phyloP scores from a whole-genome alignment of 2,329 filamentous ascomycete species.

The Neurospora sp. region DNA sequence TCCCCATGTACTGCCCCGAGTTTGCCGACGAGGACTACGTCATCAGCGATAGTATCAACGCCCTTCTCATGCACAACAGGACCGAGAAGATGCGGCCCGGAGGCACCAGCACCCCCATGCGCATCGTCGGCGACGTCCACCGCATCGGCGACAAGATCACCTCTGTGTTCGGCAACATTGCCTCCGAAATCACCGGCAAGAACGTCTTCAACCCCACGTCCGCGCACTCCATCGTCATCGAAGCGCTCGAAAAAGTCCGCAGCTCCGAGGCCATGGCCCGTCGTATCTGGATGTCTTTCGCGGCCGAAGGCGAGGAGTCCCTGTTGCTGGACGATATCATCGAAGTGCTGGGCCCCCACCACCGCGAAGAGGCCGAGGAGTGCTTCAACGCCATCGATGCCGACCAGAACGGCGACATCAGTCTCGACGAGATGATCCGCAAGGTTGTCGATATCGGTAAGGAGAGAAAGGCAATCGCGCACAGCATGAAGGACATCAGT shows the following conservation, averaged over 20 bases:
- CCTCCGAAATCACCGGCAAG: slow-evolving; percentile 90
- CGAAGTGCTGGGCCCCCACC: slow-evolving; percentile 73
- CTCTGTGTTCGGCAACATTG: slow-evolving; percentile 84
- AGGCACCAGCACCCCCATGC: slow-evolving; percentile 67
- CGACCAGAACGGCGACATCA: slow-evolving; percentile 89
- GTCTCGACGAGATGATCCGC: slow-evolving; percentile 87
- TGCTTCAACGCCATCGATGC: slow-evolving; percentile 73
- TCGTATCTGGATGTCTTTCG: slow-evolving; percentile 97
- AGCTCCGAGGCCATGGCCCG: slow-evolving; percentile 88
- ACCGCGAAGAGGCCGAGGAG: slow-evolving; percentile 72
- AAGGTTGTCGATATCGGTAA: slow-evolving; percentile 76
- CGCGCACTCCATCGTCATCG: slow-evolving; percentile 78
- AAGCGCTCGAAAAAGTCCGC: slow-evolving; percentile 75
- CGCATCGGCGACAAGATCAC: slow-evolving; percentile 89
- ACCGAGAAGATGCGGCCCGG: slow-evolving; percentile 28
- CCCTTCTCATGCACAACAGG: slow-evolving; percentile 51
- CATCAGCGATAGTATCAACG: slow-evolving; percentile 75
- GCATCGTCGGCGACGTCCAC: slow-evolving; percentile 66
- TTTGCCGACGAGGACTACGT: slow-evolving; percentile 87
- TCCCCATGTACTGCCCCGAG: slow-evolving; percentile 85
- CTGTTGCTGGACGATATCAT: slow-evolving; percentile 72
- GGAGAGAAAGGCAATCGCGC: slow-evolving; percentile 78
- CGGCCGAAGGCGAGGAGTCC: slow-evolving; percentile 76
- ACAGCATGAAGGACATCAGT: slow-evolving; percentile 95
- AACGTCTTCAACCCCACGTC: slow-evolving; percentile 90